Base-by-base conservation (phyloP, 352 stramenopile species). In the Phytophthora cactorum region DNA sequence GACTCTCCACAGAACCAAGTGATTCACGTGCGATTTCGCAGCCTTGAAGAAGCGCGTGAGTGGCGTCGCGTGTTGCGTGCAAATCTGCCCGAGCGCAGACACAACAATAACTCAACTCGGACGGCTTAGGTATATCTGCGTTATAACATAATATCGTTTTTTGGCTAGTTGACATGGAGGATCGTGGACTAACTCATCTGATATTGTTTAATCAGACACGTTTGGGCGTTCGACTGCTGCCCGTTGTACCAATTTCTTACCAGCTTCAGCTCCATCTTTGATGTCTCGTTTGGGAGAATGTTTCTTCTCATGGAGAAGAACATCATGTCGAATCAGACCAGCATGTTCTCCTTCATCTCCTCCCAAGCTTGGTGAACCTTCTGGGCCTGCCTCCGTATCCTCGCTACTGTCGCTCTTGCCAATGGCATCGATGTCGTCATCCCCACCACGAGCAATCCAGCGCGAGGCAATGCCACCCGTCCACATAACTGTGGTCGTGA, bases 401-500 rank as follows among this genome's bases (percentile, higher is more conserved):
- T 71, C 63, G n/a, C 59, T 62, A 27, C 59, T 60, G 29, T 63
- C 52, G 39, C 52, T 72, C 39, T 73, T 72, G 29, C 43, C 64
- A 3, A 70, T 34, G 44, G 41, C 55, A 41, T 78, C 59, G 27
- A 69, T 70, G 25, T 76, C 63, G 17, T 78, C 75, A 34, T 81
- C 72, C 2, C 63, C 72, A 11, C 77, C 66, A 14, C 77, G 58
- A 11, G 54, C 70, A 41, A 91, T 78, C 32, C 52, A 71, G 17
- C 68, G 73, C 5, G 83, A 84, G 4, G 80, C 70, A 17, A 83
- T 56, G 0, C 79, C 86, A n/a, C 90, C 91, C 5, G 80, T 66
- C 5, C 84, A 66, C 74, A 95, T 92, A 29, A 95, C 81, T 15
- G 74, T 82, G 12, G 86, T 84, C n/a, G 89, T 90, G 25, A 96